phyloP scores from a whole-genome alignment of 805 yeast genomes.

The Sungouiella thailandica region DNA sequence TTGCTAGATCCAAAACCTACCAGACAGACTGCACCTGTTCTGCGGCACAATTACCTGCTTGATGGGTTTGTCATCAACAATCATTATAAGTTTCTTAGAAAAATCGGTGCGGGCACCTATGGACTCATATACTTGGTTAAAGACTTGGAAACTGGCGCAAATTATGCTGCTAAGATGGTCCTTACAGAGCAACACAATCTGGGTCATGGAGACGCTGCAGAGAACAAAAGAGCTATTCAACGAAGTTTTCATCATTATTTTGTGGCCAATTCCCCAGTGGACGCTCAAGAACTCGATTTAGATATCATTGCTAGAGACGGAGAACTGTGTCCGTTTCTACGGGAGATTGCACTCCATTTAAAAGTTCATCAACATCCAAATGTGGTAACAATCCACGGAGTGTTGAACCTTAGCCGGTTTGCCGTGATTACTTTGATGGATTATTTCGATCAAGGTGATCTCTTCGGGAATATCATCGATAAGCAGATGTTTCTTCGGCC shows the following conservation, averaged over 20 bases:
- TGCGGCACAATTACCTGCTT: conserved; percentile 78
- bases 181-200: conserved; percentile 39
- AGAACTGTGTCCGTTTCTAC: conserved; percentile 34
- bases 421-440: conserved; percentile 78
- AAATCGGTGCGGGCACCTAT: conserved; percentile 44
- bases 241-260: conserved; percentile 18
- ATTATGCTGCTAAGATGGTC: conserved; percentile 69
- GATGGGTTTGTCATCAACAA: conserved; percentile 62
- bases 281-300: conserved; percentile 15
- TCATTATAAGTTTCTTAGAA: conserved; percentile 46
- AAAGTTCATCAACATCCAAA: conserved; percentile 76
- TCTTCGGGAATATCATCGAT: conserved; percentile 82
- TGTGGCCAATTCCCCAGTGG: conserved; percentile 3
- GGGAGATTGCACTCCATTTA: conserved; percentile 71
- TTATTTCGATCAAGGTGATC: conserved; percentile 78
- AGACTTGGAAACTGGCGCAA: conserved; percentile 39
- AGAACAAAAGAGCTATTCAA: conserved; percentile 50
- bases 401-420: conserved; percentile 50
- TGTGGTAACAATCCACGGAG: conserved; percentile 69
- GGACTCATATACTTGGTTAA: conserved; percentile 44
- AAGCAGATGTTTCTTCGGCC: conserved; percentile 53
- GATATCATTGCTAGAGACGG: conserved; percentile 23
- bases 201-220: conserved; percentile 66
- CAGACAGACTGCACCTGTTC: conserved; percentile 34
- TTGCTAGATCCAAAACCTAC: conserved; percentile 37